Evolutionary conservation across 345 rosid species (phyloP), one percentile per base, ranked within the genome.

Genomic region (Conringia planisiliqua): DNA sequence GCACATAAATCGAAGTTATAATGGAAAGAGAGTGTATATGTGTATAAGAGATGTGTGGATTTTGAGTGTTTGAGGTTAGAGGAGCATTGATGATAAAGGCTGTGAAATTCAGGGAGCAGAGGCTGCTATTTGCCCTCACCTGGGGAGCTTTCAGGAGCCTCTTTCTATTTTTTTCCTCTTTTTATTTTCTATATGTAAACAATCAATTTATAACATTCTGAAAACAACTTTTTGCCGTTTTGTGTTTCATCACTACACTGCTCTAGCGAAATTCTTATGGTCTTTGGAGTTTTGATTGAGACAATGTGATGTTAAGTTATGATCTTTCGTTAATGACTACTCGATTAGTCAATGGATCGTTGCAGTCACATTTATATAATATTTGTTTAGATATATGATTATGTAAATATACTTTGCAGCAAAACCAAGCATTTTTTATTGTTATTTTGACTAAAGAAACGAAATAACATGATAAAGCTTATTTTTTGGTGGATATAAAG

Each of bases 31-130:
- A 33, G 71, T 18, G 9, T 10, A 57, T 61, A 55, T 60, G 47
- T 48, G 30, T 35, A 33, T 52, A 46, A 22, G 17, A 71, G 80
- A 12, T 44, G 76, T 10, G 62, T 57, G 39, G 62, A 56, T 77
- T 78, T 78, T 78, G 81, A 78, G 81, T 72, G 73, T 72, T 78
- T 72, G 81, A 72, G 77, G 81, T 78, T 59, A 71, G 66, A 71
- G 30, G 77, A 52, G 81, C 73, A 78, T 78, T 72, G 64, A 72
- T 78, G 72, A 78, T 66, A 71, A 77, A 76, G 72, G 76, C 80
- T 77, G 76, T 77, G 80, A 71, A 77, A 71, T 65, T 66, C 76
- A 78, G 77, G 77, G 18, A 72, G 64, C 40, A 66, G 77, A 14
- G 73, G 73, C 33, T 66, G 50, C 81, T 72, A 78, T 71, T 78